Conservation (phyloP, 2,329 filamentous ascomycete species). For the Pseudogymnoascus sp. region DNA sequence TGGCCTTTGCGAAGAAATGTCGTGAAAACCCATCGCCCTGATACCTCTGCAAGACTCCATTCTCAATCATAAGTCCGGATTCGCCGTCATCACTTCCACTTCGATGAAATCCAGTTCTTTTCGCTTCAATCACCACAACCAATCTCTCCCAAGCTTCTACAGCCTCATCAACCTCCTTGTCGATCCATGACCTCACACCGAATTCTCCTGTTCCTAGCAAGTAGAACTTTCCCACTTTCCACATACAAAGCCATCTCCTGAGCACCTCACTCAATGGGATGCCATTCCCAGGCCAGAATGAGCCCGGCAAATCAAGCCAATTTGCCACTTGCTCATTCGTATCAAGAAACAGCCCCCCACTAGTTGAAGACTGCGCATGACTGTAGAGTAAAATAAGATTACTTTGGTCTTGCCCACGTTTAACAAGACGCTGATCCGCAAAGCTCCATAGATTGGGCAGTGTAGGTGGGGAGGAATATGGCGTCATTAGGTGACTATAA, state of each 20-base stretch:
- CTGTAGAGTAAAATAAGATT: not conserved
- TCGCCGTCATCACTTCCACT: not conserved
- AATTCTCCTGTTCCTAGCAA: not conserved
- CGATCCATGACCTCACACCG: not conserved
- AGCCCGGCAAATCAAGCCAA: not conserved
- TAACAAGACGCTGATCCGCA: not conserved
- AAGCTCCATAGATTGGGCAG: not conserved
- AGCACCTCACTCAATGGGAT: not conserved
- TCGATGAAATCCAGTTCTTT: not conserved
- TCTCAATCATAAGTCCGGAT: not conserved
- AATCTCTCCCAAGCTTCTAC: not conserved
- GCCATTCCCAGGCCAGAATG: not conserved
- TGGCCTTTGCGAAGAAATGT: not conserved
- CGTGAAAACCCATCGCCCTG: not conserved
- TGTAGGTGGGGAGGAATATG: not conserved
- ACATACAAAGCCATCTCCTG: not conserved
- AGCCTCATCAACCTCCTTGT: not conserved
- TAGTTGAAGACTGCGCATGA: not conserved
- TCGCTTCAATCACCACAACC: not conserved
- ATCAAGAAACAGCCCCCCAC: not conserved
- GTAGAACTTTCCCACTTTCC: not conserved
- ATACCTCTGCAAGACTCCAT: not conserved
- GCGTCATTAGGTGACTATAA: not conserved
- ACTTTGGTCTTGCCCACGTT: not conserved
- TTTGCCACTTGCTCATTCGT: not conserved